Conservation (phyloP, 2,329 filamentous ascomycete species). For the Chaetomiaceae sp. region DNA sequence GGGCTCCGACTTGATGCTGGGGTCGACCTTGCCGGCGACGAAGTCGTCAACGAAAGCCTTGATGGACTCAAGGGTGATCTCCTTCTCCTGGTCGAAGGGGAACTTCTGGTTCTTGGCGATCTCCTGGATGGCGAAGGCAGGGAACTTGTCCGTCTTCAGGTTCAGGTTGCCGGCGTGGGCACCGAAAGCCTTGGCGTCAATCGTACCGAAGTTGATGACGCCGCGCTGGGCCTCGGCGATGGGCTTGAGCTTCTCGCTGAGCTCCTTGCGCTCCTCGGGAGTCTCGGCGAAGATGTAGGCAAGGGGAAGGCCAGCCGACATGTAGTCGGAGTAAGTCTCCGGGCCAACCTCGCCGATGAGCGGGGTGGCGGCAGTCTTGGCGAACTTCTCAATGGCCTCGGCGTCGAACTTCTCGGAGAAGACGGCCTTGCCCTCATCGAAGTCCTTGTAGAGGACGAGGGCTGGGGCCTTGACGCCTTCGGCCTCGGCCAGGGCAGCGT, state of each 20-base stretch:
- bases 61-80: slow-evolving; percentile 66
- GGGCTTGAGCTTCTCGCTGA: slow-evolving; percentile 72
- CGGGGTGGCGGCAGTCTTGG: slow-evolving; percentile 78
- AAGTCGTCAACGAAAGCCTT: slow-evolving; percentile 82
- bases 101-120: slow-evolving; percentile 94
- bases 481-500: slow-evolving; percentile 76
- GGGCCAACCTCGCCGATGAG: slow-evolving; percentile 94
- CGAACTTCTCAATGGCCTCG: slow-evolving; percentile 74
- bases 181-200: slow-evolving; percentile 89
- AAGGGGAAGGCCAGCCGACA: slow-evolving; percentile 83
- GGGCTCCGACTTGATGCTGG: slow-evolving; percentile 97
- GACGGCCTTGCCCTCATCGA: slow-evolving; percentile 89
- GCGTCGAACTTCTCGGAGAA: slow-evolving; percentile 77
- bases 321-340: slow-evolving; percentile 94
- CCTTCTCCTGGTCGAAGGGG: slow-evolving; percentile 79
- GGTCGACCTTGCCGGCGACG: slow-evolving; percentile 77
- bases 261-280: slow-evolving; percentile 75
- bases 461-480: slow-evolving; percentile 84
- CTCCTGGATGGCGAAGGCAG: slow-evolving; percentile 96
- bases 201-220: slow-evolving; percentile 94
- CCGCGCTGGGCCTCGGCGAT: slow-evolving; percentile 90
- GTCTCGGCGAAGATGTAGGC: slow-evolving; percentile 98
- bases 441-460: slow-evolving; percentile 92
- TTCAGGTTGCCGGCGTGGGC: slow-evolving; percentile 96
- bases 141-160: slow-evolving; percentile 91